These are phyloP conservation scores for Fusarium sp. DNA, from an alignment of 2,329 filamentous ascomycete genomes.

Conservation along the genomic window DNA sequence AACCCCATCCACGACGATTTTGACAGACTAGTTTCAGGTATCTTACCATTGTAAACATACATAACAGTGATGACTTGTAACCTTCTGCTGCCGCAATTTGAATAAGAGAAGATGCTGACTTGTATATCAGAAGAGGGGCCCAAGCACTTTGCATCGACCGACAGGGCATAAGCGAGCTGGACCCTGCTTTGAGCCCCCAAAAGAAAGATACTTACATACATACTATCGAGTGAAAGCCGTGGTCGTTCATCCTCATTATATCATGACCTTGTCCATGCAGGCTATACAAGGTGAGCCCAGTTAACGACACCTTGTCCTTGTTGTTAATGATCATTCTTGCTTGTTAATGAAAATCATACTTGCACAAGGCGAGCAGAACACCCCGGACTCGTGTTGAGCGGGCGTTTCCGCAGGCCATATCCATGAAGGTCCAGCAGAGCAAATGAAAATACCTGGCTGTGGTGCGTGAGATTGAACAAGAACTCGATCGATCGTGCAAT, in stretches of 20 bases:
- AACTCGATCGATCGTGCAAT: neutral
- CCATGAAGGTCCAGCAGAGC: slow-evolving; percentile 4
- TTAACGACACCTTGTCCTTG: slow-evolving; percentile 2
- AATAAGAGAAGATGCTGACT: neutral
- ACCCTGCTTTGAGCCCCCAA: slow-evolving; percentile 38
- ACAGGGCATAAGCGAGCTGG: slow-evolving; percentile 40
- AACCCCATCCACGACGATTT: slow-evolving; percentile 1
- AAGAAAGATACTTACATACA: slow-evolving; percentile 4
- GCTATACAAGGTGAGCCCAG: slow-evolving; percentile 16
- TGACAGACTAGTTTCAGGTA: slow-evolving; percentile 2
- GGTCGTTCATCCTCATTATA: neutral
- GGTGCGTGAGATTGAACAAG: neutral
- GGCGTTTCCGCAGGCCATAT: slow-evolving; percentile 27
- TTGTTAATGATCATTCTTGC: slow-evolving; percentile 12
- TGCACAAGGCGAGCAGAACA: neutral
- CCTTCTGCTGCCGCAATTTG: neutral
- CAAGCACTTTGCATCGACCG: slow-evolving; percentile 38
- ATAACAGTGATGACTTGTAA: neutral
- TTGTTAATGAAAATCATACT: neutral
- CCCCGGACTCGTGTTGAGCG: slow-evolving; percentile 19
- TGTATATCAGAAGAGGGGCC: slow-evolving; percentile 23
- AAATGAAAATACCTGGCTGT: neutral
- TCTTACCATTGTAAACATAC: neutral
- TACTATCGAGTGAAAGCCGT: slow-evolving; percentile 18
- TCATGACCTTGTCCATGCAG: neutral